Evolutionary conservation across 768 basidiomycete genomes (phyloP).

Genomic region (Tylopilus felleus): DNA sequence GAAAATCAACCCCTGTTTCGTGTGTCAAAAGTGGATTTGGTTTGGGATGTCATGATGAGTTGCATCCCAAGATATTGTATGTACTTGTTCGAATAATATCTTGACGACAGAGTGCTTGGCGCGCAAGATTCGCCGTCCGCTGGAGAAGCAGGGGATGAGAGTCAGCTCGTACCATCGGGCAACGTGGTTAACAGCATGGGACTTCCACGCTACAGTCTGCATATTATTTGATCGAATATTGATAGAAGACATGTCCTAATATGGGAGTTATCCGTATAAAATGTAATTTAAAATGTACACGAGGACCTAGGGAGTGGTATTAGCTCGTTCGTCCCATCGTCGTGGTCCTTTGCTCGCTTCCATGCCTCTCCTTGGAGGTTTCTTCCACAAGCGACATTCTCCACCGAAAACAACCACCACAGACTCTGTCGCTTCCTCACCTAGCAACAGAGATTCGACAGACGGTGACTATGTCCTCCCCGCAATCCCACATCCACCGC

Average conservation of each 20-base stretch:
- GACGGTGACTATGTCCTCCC: conserved; percentile 35
- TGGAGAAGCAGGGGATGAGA: neutral
- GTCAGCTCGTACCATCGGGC: no score
- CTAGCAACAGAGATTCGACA: conserved; percentile 18
- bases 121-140: neutral
- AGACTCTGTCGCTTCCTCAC: conserved; percentile 14
- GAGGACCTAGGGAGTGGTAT: neutral
- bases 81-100: no score
- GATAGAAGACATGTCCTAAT: neutral
- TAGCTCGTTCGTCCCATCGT: neutral
- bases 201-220: no score
- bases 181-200: neutral
- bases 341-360: neutral
- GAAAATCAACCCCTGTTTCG: conserved; percentile 15
- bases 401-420: conserved; percentile 3
- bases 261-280: conserved; percentile 13
- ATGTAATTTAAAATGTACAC: neutral
- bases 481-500: conserved; percentile 13
- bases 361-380: conserved; percentile 31
- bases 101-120: neutral
- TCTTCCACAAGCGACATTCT: conserved; percentile 24
- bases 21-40: no score
- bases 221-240: neutral
- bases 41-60: no score
- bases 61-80: no score